A percentile compares a stretch with the other conserved stretches of the same genome.
Conservation (phyloP, 441 rosid species). For the Arabidopsis hybrid region DNA sequence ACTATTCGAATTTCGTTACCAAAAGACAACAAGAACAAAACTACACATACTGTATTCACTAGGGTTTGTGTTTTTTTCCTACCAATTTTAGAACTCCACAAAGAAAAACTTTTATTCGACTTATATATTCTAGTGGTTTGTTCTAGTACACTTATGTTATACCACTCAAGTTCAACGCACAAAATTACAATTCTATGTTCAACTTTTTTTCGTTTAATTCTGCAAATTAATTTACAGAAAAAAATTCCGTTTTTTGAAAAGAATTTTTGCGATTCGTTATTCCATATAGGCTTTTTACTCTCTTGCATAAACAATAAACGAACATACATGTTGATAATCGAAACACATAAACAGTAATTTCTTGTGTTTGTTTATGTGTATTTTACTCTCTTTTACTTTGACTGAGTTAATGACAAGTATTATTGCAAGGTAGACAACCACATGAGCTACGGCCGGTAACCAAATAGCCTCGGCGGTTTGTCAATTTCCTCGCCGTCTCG, state of each 20-base stretch:
- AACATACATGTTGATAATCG: not conserved
- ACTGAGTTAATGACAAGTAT: slow-evolving; percentile 20
- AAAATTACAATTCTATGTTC: not conserved
- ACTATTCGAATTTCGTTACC: slow-evolving; percentile 24
- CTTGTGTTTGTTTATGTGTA: slow-evolving; percentile 28
- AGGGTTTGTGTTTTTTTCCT: not conserved
- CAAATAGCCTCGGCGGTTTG: slow-evolving; percentile 47
- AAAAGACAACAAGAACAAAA: slow-evolving; percentile 24
- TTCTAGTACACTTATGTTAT: not conserved
- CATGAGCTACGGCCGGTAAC: slow-evolving; percentile 61
- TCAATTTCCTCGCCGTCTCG: slow-evolving; percentile 59
- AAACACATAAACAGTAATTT: slow-evolving; percentile 25
- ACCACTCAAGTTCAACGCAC: not conserved
- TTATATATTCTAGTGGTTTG: not conserved
- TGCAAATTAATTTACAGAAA: not conserved
- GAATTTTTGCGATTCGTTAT: not conserved
- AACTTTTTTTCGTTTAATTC: not conserved
- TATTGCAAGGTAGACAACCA: slow-evolving; percentile 78
- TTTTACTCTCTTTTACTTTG: not conserved
- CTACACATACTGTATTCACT: slow-evolving; percentile 13
- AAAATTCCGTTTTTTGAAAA: too few species aligned
- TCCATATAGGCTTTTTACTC: not conserved
- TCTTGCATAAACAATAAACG: not conserved
- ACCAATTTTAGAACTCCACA: not conserved
- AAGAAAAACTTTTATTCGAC: not conserved